Base-by-base conservation (phyloP, 345 rosid genomes). In the Sisymbrium irio region DNA sequence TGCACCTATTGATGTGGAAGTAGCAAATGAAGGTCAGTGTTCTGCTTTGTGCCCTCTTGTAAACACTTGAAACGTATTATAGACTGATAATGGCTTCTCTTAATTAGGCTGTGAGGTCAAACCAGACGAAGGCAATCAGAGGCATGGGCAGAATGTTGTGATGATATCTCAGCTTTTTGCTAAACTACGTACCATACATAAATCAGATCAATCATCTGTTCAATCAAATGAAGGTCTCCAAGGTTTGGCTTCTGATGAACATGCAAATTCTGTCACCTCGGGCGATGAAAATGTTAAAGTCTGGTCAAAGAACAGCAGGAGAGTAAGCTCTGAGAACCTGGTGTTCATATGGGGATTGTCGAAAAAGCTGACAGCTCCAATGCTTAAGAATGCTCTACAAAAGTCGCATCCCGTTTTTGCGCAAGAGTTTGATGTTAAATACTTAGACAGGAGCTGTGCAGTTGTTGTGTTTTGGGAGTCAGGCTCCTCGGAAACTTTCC, bases 311-410 rank as follows among this genome's bases (percentile, higher is more conserved):
- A 86, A 77, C 78, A 44, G 78, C 14, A 78, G 78, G 67, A 85
- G 79, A 79, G 88, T 86, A 44, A 82, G 83, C 76, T 84, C 91
- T 20, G 74, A 83, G 53, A 81, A 94, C 74, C 56, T 89, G 69
- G 90, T 88, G 64, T 91, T 94, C 86, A 51, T 94, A 49, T 91
- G 96, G 95, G 97, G 97, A 25, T 84, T 89, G 28, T 53, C 57
- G 46, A 73, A 76, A 30, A 58, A 79, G 8, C 30, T 83, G 77
- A 76, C 96, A 1, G 85, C 92, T 30, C 71, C 87, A 77, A 72
- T 19, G 67, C 85, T 94, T 71, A 91, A 89, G 83, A 79, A 69
- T 63, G 71, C 57, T 74, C 95, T 94, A 10, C 85, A 76, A 77
- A 86, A 74, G 53, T 83, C 87, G 2, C 94, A 85, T 28, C 53